phyloP scores from a whole-genome alignment of 1,139 yeast species.

The Debaryomyces sp. region DNA sequence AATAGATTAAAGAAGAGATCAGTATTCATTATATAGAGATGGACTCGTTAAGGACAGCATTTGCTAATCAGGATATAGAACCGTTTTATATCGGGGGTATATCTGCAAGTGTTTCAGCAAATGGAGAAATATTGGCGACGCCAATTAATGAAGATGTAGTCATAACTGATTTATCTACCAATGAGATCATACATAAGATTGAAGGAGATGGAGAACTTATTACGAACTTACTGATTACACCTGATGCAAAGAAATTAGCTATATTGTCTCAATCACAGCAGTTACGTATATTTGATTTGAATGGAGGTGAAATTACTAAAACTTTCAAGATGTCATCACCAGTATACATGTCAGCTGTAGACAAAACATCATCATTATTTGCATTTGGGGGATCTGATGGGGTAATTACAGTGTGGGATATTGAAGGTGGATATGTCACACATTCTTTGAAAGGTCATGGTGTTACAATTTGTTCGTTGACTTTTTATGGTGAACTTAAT shows the following conservation, averaged over 20 bases:
- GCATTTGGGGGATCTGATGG: conserved; percentile 98
- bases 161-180: conserved; percentile 63
- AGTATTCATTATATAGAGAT: conserved; percentile 13
- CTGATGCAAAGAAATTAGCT: conserved; percentile 72
- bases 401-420: conserved; percentile 87
- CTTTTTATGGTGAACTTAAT: conserved; percentile 73
- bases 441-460: conserved; percentile 95
- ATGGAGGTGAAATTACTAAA: conserved; percentile 50
- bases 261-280: conserved; percentile 85
- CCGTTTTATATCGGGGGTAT: conserved; percentile 91
- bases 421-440: conserved; percentile 84
- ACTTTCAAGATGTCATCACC: conserved; percentile 71
- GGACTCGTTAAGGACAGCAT: conserved; percentile 37
- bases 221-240: conserved; percentile 74
- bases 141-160: conserved; percentile 76
- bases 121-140: conserved; percentile 75
- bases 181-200: conserved; percentile 58
- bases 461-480: conserved; percentile 79
- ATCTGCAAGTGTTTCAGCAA: conserved; percentile 66
- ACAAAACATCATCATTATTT: conserved; percentile 78
- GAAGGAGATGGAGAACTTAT: conserved; percentile 87
- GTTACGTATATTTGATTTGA: conserved; percentile 63
- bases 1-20: background rate
- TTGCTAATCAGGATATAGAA: conserved; percentile 35
- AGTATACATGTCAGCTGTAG: conserved; percentile 75